Base-by-base conservation (phyloP, 495 filamentous ascomycete genomes). In the Xanthoparmelia taractica region DNA sequence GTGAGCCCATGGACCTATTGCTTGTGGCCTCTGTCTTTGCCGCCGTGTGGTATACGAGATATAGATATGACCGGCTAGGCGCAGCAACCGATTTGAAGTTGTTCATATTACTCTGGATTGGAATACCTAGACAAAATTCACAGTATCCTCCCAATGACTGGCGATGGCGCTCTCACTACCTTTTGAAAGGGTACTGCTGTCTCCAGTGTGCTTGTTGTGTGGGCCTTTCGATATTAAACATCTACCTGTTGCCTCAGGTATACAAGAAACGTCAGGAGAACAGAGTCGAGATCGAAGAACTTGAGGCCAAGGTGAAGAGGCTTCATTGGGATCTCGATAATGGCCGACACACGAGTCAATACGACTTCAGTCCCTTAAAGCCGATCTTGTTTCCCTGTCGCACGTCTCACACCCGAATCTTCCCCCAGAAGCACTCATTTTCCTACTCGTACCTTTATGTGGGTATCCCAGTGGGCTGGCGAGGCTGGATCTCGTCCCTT, bases 381-480 rank as follows among this genome's bases (percentile, higher is more conserved):
- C 80, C 81, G 11, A 61, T 79, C 29, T 63, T 87, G 15, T 84
- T 90, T 58, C 84, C 85, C 25, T 83, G 82, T 65, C 73, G 72
- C 56, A 88, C 85, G 17, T 82, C 76, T 20, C 87, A 89, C 71
- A 73, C 79, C 31, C 77, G 86, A 41, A 67, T 86, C 23, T 83
- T 84, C 65, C 88, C 86, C 1, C 76, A 81, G 63, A 83, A 78
- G 64, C 84, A 89, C 67, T 76, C 75, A 0, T 89, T 90, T 69
- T 77, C 76, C 15, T 88, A 88, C 70, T 84, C 86, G 6, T 85
- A 87, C 68, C 76, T 90, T 15, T 74, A 82, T 34, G 81, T 86
- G 36, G 87, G 87, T 7, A 76, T 90, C 59, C 88, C 87, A 4
- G 75, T 91, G 43, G 82, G 77, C 20, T 85, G 80, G 75, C 76